Evolutionary conservation across 495 filamentous ascomycete species (phyloP), one percentile per base, ranked within the genome.

Genomic region (Pseudomonodictys pantanalensis): DNA sequence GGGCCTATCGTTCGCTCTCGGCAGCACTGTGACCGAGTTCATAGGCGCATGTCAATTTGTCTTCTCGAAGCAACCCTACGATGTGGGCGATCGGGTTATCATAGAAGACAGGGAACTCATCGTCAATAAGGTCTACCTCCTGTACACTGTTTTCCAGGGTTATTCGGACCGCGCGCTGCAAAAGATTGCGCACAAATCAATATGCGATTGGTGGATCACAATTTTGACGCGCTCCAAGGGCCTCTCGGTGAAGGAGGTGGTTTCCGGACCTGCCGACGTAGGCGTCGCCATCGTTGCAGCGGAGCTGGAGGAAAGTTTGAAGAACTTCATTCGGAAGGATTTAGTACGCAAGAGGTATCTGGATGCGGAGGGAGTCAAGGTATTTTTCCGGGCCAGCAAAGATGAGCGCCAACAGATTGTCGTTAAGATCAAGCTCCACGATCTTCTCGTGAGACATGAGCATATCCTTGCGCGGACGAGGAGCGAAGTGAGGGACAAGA

Each of bases 61-160:
- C 42, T 56, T 56, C 43, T 26, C 35, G 5, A 56, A 56, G 42
- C 53, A 56, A n/a, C 53, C 53, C 20, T 56, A 56, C 28, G 43
- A 56, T 24, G 25, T 56, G 5, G 53, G 53, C 53, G 53, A 56
- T 25, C 47, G 28, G 12, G 47, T 50, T 15, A 29, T 50, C 15
- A 50, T 50, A 8, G 47, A 50, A 50, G 47, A 26, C 15, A 50
- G 29, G 20, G 47, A 50, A 9, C 47, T 50, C 24, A 50, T 50
- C 9, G 47, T 50, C 15, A 24, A 50, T 24, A 24, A 50, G 9
- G 20, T 50, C 7, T 50, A 12, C 47, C 47, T 50, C 7, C 47
- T 50, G 6, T 50, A 50, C 47, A 50, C 47, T 9, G 47, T 50
- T 24, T 50, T 50, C 47, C 47, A 50, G 9, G 12, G 47, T 28